phyloP scores from a whole-genome alignment of 2,329 filamentous ascomycete species.

The Colletotrichum cordylinicola region DNA sequence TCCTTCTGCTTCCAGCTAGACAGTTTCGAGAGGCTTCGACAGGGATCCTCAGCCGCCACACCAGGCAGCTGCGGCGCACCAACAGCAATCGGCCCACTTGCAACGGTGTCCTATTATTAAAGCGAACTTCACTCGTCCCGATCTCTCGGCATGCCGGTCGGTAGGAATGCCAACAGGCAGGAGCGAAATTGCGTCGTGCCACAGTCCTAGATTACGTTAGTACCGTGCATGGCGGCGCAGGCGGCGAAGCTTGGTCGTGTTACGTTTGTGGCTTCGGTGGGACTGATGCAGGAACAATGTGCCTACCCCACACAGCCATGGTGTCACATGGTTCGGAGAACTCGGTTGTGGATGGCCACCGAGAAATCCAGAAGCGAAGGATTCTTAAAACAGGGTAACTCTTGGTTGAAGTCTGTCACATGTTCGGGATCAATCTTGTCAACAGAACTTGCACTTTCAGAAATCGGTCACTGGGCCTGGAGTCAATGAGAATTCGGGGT shows the following conservation, averaged over 20 bases:
- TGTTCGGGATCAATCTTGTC: neutral
- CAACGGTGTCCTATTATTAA: neutral
- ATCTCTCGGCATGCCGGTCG: neutral
- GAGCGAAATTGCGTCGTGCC: neutral
- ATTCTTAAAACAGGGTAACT: neutral
- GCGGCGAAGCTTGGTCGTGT: neutral
- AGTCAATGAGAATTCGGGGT: neutral
- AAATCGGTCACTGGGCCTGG: neutral
- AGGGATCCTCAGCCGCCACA: neutral
- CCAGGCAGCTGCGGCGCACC: neutral
- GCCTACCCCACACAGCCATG: neutral
- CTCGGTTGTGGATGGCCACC: neutral
- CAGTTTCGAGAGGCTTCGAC: slow-evolving; percentile 10
- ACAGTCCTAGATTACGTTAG: neutral
- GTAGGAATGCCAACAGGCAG: neutral
- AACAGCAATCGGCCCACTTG: neutral
- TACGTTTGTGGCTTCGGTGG: neutral
- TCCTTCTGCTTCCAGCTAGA: neutral
- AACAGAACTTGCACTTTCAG: neutral
- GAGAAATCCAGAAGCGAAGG: neutral
- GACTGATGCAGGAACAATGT: neutral
- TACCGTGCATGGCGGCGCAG: neutral
- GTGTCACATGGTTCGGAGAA: neutral
- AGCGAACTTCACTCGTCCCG: neutral
- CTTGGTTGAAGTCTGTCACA: neutral